A percentile compares a stretch with the other conserved stretches of the same genome.
These are phyloP conservation scores for Lentinus polychrous DNA, from an alignment of 1,284 basidiomycete genomes.

Conservation along the genomic window DNA sequence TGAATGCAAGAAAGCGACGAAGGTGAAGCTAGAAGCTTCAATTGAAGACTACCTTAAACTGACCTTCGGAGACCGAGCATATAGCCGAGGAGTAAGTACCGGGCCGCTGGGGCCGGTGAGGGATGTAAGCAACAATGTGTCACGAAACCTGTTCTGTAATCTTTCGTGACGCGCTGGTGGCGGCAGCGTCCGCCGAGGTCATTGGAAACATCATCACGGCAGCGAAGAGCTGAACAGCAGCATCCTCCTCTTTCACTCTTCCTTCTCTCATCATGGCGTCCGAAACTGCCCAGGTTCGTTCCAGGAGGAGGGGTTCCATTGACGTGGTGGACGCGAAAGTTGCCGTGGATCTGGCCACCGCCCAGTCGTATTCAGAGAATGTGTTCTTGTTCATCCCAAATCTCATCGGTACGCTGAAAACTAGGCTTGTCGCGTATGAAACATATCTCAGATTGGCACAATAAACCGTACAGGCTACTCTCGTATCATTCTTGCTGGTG, in stretches of 20 bases:
- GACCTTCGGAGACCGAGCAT: too few relatives aligned
- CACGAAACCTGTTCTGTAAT: too few relatives aligned
- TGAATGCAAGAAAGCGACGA: too few relatives aligned
- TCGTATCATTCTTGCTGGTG: slow-evolving; percentile 85
- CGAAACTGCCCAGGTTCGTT: slow-evolving; percentile 11
- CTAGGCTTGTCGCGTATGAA: not conserved
- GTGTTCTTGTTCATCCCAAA: slow-evolving; percentile 97
- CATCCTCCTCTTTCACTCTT: not conserved
- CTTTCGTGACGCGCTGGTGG: not conserved
- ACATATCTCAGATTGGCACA: not conserved
- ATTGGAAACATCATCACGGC: not conserved
- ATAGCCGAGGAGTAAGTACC: too few relatives aligned
- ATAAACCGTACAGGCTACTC: slow-evolving; percentile 64
- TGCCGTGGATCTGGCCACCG: slow-evolving; percentile 78
- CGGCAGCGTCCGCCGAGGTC: not conserved
- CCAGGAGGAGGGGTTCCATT: slow-evolving; percentile 30
- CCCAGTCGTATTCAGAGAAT: slow-evolving; percentile 82
- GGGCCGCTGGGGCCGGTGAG: too few relatives aligned
- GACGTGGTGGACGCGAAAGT: slow-evolving; percentile 73
- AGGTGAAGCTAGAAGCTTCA: too few relatives aligned
- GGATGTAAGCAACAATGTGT: too few relatives aligned
- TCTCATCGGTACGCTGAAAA: slow-evolving; percentile 69
- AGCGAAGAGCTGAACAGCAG: not conserved
- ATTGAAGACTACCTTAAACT: too few relatives aligned
- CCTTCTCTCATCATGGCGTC: slow-evolving; percentile 18